Evolutionary conservation across 2,329 filamentous ascomycete genomes (phyloP).

Genomic region (Apiospora aurea): DNA sequence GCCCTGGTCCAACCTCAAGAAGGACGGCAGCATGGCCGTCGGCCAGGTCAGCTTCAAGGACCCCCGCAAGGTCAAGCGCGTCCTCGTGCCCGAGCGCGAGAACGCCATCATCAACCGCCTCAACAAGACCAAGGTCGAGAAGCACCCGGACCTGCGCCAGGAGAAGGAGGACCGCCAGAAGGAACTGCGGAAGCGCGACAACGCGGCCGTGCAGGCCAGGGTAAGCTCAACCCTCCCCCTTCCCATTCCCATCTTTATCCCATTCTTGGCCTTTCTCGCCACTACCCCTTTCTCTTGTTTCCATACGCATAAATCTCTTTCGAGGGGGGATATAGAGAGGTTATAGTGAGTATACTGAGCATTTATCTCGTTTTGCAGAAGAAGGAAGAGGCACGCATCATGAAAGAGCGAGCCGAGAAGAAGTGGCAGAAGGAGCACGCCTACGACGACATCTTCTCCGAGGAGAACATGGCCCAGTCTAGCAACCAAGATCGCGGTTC

Average conservation of each 20-base stretch:
- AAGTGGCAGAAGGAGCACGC: conserved; percentile 98
- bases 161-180: conserved; percentile 81
- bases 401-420: conserved; percentile 84
- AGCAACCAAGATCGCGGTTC: conserved; percentile 87
- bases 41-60: conserved; percentile 97
- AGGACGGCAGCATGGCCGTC: conserved; percentile 93
- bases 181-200: conserved; percentile 75
- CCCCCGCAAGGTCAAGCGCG: conserved; percentile 80
- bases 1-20: conserved; percentile 94
- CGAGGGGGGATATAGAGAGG: neutral
- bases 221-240: conserved; percentile 50
- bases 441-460: conserved; percentile 89
- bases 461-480: conserved; percentile 76
- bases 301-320: neutral
- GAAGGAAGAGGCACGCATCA: conserved; percentile 76
- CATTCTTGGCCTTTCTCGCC: neutral
- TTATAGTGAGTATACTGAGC: neutral
- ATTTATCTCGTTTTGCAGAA: conserved; percentile 54
- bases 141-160: conserved; percentile 80
- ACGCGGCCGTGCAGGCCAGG: conserved; percentile 65
- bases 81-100: conserved; percentile 81
- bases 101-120: conserved; percentile 96
- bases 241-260: conserved; percentile 25
- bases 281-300: neutral
- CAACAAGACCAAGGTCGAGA: conserved; percentile 94